Evolutionary conservation across 495 filamentous ascomycete genomes (phyloP), one percentile per base, ranked within the genome.

Genomic region (Xylona heveae): DNA sequence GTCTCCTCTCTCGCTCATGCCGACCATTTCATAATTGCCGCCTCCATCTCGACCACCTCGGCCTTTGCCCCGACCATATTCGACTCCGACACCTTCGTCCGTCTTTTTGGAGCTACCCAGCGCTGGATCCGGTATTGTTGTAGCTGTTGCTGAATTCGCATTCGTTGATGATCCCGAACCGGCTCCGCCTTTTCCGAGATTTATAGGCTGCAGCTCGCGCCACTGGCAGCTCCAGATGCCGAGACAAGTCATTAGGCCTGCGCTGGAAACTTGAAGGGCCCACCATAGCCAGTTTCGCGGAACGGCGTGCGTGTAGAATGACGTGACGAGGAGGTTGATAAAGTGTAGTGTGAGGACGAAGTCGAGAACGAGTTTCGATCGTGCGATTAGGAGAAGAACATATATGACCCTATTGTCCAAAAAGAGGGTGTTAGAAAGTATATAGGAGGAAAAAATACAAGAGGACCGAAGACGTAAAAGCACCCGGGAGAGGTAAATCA

Each of bases 221-320:
- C 78, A 88, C 48, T 70, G 78, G 49, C 88, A 99, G 6, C 70
- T 72, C 78, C 88, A 99, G 14, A 90, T 77, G 0, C 78, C 84
- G 1, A 79, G 56, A 13, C 51, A 61, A 0, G 67, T 71, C 64
- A 85, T 83, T 18, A 84, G 41, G 0, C 51, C 59, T 12, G 68
- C 71, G 33, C 77, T 80, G 19, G 57, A 59, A 13, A 58, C 51
- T 54, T 92, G 81, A 15, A 90, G 50, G 0, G 61, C 57, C 88
- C 88, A 99, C 88, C 88, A 99, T 30, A 85, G 73, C 30, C 62
- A 49, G 41, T 81, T 71, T 4, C 57, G 51, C 4, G 90, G 90
- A 3, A 95, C 41, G 1, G 66, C 58, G 29, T 63, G 64, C 12
- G 83, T 71, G 45, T 92, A 92, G 2, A 90, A 43, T 6, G 62